These are phyloP conservation scores for Cupressus sempervirens DNA, from an alignment of 75 land plant genomes.

Conservation along the genomic window DNA sequence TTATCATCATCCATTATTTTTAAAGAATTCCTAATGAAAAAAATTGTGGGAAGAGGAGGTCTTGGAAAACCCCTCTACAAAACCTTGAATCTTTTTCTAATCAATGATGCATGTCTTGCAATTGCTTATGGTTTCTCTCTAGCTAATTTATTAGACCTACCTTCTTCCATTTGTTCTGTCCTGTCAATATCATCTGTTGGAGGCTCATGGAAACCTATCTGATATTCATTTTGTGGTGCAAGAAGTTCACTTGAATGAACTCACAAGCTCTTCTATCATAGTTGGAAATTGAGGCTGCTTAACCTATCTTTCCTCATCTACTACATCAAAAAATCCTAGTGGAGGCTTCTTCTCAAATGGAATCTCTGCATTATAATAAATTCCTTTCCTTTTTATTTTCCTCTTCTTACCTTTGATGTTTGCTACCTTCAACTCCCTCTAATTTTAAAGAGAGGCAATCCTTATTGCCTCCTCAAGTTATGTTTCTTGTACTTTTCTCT, in stretches of 20 bases:
- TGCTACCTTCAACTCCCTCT: conserved; percentile 91
- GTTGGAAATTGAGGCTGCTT: too few relatives aligned
- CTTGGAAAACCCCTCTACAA: conserved; percentile 90
- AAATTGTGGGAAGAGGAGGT: conserved; percentile 68
- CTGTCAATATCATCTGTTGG: conserved; percentile 67
- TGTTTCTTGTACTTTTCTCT: conserved; percentile 92
- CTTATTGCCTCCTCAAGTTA: conserved; percentile 85
- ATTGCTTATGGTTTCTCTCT: conserved; percentile 75
- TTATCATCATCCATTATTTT: conserved; percentile 52
- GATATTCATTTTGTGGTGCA: too few relatives aligned
- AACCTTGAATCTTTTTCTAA: conserved; percentile 82
- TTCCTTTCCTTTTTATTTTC: conserved; percentile 44
- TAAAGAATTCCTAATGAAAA: conserved; percentile 55
- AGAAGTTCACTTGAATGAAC: too few relatives aligned
- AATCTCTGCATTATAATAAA: too few relatives aligned
- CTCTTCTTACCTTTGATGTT: conserved; percentile 76
- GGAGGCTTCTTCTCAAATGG: too few relatives aligned
- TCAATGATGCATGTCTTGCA: conserved; percentile 61
- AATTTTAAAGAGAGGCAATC: conserved; percentile 90
- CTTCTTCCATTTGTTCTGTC: conserved; percentile 75
- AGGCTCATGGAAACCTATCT: conserved; percentile 62
- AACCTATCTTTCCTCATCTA: too few relatives aligned
- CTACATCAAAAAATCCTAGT: too few relatives aligned
- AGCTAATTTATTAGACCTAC: conserved; percentile 79
- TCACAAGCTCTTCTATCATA: too few relatives aligned